These are phyloP conservation scores for Aspergillus terreus DNA, from an alignment of 2,329 filamentous ascomycete species.

Conservation along the genomic window DNA sequence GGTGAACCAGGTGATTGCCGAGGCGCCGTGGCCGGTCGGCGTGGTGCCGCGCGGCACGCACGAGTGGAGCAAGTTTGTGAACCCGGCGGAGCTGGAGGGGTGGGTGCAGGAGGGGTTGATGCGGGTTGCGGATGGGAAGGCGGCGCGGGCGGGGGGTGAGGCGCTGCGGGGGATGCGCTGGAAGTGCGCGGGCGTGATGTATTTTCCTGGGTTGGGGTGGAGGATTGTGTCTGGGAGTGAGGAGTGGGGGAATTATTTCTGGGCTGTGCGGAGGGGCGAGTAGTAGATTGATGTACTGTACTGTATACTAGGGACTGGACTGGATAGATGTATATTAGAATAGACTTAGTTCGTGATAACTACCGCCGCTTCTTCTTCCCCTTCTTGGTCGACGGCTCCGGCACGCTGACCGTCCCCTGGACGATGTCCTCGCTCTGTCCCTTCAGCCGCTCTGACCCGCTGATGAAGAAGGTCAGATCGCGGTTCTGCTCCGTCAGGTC, in stretches of 20 bases:
- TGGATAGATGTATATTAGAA: too few relatives aligned
- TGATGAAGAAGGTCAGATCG: conserved; percentile 84
- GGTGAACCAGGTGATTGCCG: conserved; percentile 87
- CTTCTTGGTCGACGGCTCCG: conserved; percentile 49
- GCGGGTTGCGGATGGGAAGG: conserved; percentile 45
- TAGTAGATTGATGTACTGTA: too few relatives aligned
- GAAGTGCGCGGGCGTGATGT: conserved; percentile 77
- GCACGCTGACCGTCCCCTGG: conserved; percentile 66
- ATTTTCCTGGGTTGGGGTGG: conserved; percentile 89
- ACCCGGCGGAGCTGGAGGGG: conserved; percentile 63
- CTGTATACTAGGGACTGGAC: too few relatives aligned
- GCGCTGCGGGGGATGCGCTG: conserved; percentile 47
- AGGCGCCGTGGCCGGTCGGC: conserved; percentile 64
- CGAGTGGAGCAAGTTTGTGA: conserved; percentile 95
- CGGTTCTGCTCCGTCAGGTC: conserved; percentile 83
- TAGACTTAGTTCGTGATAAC: background rate
- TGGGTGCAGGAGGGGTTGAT: conserved; percentile 43
- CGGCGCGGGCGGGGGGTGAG: conserved; percentile 20
- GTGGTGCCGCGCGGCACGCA: conserved; percentile 93
- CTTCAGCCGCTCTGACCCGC: conserved; percentile 74
- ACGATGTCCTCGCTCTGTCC: conserved; percentile 69
- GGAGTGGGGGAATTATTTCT: conserved; percentile 92
- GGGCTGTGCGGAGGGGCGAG: conserved; percentile 65
- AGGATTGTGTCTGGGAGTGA: conserved; percentile 77
- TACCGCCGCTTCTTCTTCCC: conserved; percentile 15